These are phyloP conservation scores for Amyloporia xantha DNA, from an alignment of 768 basidiomycete species.

Conservation along the genomic window DNA sequence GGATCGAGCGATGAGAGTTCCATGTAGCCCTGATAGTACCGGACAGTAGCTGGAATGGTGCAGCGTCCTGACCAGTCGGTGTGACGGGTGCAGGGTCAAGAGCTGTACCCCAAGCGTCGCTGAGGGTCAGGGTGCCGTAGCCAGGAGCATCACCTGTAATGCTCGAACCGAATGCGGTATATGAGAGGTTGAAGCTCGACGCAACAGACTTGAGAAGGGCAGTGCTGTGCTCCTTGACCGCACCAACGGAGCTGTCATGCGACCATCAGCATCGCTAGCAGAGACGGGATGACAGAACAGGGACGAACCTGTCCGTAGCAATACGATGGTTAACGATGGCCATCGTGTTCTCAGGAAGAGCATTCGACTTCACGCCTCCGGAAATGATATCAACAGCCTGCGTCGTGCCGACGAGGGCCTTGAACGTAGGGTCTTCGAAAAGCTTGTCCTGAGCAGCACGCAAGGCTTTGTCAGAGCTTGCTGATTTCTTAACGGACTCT, in stretches of 20 bases:
- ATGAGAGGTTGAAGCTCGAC: constrained; percentile 33
- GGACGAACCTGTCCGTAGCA: constrained; percentile 21
- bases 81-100: constrained; percentile 39
- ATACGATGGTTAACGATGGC: constrained; percentile 23
- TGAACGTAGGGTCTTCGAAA: constrained; percentile 20
- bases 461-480: constrained; percentile 26
- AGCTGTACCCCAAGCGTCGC: constrained; percentile 28
- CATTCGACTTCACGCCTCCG: constrained; percentile 37
- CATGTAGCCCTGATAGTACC: constrained; percentile 37
- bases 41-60: constrained; percentile 33
- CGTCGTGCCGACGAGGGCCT: constrained; percentile 29
- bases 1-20: constrained; percentile 24
- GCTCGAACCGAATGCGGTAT: constrained; percentile 33
- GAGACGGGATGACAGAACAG: no score
- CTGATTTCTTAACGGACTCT: constrained; percentile 20
- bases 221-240: constrained; percentile 25
- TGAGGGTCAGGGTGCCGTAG: constrained; percentile 31
- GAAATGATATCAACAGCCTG: constrained; percentile 40
- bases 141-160: constrained; percentile 21
- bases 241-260: constrained; percentile 24
- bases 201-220: constrained; percentile 24
- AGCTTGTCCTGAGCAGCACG: constrained; percentile 27
- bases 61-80: constrained; percentile 28
- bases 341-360: constrained; percentile 32
- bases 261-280: neutral